Percentiles rank a stretch among this genome's conserved stretches.
Conservation (phyloP, 495 filamentous ascomycete species). For the Bacidia rubella region DNA sequence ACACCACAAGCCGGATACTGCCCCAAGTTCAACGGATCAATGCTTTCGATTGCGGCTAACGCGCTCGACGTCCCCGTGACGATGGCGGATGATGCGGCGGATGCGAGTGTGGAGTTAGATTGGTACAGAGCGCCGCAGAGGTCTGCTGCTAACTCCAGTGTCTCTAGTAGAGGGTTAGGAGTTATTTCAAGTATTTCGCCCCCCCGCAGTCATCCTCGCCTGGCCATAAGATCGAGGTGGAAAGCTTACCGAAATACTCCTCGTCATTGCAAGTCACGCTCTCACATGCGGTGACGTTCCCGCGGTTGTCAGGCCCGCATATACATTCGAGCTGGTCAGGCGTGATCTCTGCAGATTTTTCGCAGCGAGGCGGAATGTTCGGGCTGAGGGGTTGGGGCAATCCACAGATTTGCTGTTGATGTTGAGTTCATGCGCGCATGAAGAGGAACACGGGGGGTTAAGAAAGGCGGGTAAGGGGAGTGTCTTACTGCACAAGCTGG, state of each 20-base stretch:
- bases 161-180: background rate
- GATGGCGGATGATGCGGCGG: constrained; percentile 7
- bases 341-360: background rate
- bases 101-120: background rate
- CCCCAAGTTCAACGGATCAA: constrained; percentile 7
- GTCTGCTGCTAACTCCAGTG: background rate
- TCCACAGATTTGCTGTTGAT: background rate
- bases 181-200: no score
- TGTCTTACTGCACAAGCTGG: background rate
- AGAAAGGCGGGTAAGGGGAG: background rate
- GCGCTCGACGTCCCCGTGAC: constrained; percentile 8
- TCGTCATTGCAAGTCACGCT: background rate
- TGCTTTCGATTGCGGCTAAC: constrained; percentile 1
- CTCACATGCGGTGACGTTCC: background rate
- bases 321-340: background rate
- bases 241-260: background rate
- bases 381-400: background rate
- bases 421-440: background rate
- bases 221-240: no score
- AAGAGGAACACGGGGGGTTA: background rate
- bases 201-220: no score
- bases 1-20: constrained; percentile 11
- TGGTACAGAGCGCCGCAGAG: constrained; percentile 9
- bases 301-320: background rate
- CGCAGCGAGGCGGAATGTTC: background rate